Conservation (phyloP, 2,329 filamentous ascomycete species). For the Ceratocystis variospora region DNA sequence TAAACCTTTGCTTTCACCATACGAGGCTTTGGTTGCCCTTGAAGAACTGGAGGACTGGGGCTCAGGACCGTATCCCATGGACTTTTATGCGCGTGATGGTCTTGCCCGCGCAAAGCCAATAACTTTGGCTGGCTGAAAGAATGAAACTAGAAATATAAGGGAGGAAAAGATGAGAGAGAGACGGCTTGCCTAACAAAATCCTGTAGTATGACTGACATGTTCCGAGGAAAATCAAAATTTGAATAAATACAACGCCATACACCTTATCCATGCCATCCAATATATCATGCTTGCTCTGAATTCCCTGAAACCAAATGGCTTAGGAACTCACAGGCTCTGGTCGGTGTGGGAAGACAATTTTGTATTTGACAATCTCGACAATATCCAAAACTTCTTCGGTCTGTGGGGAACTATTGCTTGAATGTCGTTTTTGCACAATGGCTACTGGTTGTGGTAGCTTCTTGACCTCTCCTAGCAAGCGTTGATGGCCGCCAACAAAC, state of each 20-base stretch:
- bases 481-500: slow-evolving; percentile 78
- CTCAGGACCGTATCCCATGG: slow-evolving; percentile 79
- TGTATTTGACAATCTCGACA: slow-evolving; percentile 74
- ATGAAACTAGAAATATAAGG: background rate
- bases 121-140: slow-evolving; percentile 22
- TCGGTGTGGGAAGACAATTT: slow-evolving; percentile 68
- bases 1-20: slow-evolving; percentile 75
- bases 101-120: slow-evolving; percentile 60
- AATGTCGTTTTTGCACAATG: slow-evolving; percentile 50
- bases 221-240: background rate
- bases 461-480: slow-evolving; percentile 79
- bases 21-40: slow-evolving; percentile 86
- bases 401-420: slow-evolving; percentile 29
- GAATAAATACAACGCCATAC: slow-evolving; percentile 7
- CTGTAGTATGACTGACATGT: background rate
- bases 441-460: slow-evolving; percentile 68
- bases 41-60: slow-evolving; percentile 66
- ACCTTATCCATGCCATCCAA: background rate
- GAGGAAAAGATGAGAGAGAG: background rate
- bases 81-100: slow-evolving; percentile 90
- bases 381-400: slow-evolving; percentile 54
- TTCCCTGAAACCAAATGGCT: background rate
- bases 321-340: slow-evolving; percentile 63
- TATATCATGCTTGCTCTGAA: background rate
- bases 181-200: background rate